Evolutionary conservation across 176 grass and related monocot genomes (phyloP), one percentile per base, ranked within the genome.

Genomic region (Carex myosuroides): DNA sequence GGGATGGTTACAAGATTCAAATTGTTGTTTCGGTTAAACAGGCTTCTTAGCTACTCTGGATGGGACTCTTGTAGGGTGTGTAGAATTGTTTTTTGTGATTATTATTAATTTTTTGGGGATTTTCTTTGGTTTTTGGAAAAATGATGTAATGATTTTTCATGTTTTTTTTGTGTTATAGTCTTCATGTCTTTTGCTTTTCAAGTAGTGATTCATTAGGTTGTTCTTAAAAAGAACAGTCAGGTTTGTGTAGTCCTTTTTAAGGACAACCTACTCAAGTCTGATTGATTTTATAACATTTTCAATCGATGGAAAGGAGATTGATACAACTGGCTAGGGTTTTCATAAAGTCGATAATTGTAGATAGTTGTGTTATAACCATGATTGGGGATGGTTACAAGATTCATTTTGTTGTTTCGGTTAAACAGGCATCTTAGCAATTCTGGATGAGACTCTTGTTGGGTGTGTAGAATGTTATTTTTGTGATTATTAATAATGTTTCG

Each of bases 241-340:
- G 46, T 75, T 75, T 54, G 71, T 75, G 71, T 54, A 66, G 13
- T 29, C 11, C 4, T 75, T 48, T 48, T 48, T 54, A 11, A 42
- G 17, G 39, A 35, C 64, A 67, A n/a, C 10, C 6, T 44, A 44
- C 35, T 20, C 17, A 42, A 71, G 7, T 50, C 14, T 6, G 1
- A 68, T 68, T 39, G 65, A 1, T 11, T 48, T 48, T 48, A 48
- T 48, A 48, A 48, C 46, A 48, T 48, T 48, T 48, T 46, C 8
- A 8, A 8, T 46, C 44, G 4, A 92, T 86, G 93, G 89, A 39
- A 98, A 98, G 84, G 89, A 95, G 87, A 84, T 98, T 41, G 89
- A 57, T 78, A 78, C 73, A 16, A 57, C 73, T 18, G 73, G 50
- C 52, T 78, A 78, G 73, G 50, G 12, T 24, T 78, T 78, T 78